Evolutionary conservation across 108 stramenopile genomes (phyloP).

Genomic region (Stephanodiscus triporus): DNA sequence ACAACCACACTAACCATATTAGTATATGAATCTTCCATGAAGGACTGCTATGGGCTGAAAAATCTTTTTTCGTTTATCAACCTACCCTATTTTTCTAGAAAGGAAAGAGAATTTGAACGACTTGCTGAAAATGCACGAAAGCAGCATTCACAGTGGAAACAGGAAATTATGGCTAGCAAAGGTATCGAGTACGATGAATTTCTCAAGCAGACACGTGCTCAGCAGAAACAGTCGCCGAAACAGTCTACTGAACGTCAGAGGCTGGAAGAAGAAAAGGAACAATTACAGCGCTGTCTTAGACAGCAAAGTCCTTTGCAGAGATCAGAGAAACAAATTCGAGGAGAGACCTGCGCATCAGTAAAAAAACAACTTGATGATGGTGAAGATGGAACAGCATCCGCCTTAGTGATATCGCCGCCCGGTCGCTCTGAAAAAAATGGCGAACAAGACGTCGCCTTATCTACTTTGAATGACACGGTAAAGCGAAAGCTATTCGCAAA

Average conservation of each 20-base stretch:
- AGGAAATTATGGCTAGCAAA: constrained; percentile 17
- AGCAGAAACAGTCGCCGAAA: constrained; percentile 2
- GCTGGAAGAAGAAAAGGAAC: constrained; percentile 28
- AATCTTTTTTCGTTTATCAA: constrained; percentile 46
- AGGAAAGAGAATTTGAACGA: constrained; percentile 28
- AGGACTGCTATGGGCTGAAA: constrained; percentile 40
- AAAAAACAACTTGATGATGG: not conserved
- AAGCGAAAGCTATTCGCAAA: constrained; percentile 33
- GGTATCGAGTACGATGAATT: constrained; percentile 27
- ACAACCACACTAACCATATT: constrained; percentile 26
- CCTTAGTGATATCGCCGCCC: not conserved
- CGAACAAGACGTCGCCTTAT: not conserved
- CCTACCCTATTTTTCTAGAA: constrained; percentile 37
- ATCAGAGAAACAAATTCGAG: constrained; percentile 3
- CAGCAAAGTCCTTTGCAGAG: constrained; percentile 8
- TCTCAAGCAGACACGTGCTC: constrained; percentile 5
- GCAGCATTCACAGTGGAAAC: constrained; percentile 20
- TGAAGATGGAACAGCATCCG: not conserved
- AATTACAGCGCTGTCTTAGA: constrained; percentile 10
- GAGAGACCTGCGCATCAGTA: not conserved
- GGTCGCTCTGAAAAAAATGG: not conserved
- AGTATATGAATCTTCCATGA: constrained; percentile 50
- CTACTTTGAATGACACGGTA: not conserved
- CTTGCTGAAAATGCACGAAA: constrained; percentile 24
- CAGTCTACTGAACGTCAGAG: constrained; percentile 5